Evolutionary conservation across 1,284 basidiomycete species (phyloP).

Genomic region (Cystobasidium sp.): DNA sequence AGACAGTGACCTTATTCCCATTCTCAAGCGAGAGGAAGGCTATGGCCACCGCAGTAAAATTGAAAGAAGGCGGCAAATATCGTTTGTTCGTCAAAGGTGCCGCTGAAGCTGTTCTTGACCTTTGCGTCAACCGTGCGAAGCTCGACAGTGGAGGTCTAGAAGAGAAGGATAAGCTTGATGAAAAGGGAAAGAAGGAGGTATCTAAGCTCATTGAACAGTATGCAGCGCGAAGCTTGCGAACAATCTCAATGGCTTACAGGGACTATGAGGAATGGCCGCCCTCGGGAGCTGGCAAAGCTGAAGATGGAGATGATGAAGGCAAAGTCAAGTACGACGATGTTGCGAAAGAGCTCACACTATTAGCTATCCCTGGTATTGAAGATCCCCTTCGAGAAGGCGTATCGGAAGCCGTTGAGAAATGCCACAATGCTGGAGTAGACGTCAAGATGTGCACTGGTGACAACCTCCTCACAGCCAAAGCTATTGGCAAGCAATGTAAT

Average conservation of each 20-base stretch:
- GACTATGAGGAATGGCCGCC: constrained; percentile 48
- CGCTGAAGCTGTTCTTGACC: constrained; percentile 54
- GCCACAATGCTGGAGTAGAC: constrained; percentile 45
- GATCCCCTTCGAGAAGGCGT: constrained; percentile 47
- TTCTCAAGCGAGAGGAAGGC: constrained; percentile 58
- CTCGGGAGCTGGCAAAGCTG: constrained; percentile 9
- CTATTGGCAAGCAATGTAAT: constrained; percentile 47
- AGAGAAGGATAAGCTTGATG: constrained; percentile 19
- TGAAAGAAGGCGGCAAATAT: constrained; percentile 45
- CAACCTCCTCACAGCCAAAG: constrained; percentile 47
- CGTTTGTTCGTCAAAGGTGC: constrained; percentile 57
- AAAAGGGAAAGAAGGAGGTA: constrained; percentile 34
- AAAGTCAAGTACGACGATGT: constrained; percentile 46
- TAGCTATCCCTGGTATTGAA: constrained; percentile 47
- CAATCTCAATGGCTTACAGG: constrained; percentile 46
- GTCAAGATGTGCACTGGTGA: constrained; percentile 50
- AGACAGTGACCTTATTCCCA: constrained; percentile 56
- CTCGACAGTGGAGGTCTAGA: constrained; percentile 25
- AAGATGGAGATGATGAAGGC: constrained; percentile 33
- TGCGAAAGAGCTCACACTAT: constrained; percentile 42
- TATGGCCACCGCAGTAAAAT: constrained; percentile 44
- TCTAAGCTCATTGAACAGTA: constrained; percentile 43
- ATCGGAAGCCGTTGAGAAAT: constrained; percentile 45
- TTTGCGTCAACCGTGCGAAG: constrained; percentile 28
- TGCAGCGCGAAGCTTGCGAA: constrained; percentile 45